Base-by-base conservation (phyloP, 805 yeast genomes). In the Candida koratica region DNA sequence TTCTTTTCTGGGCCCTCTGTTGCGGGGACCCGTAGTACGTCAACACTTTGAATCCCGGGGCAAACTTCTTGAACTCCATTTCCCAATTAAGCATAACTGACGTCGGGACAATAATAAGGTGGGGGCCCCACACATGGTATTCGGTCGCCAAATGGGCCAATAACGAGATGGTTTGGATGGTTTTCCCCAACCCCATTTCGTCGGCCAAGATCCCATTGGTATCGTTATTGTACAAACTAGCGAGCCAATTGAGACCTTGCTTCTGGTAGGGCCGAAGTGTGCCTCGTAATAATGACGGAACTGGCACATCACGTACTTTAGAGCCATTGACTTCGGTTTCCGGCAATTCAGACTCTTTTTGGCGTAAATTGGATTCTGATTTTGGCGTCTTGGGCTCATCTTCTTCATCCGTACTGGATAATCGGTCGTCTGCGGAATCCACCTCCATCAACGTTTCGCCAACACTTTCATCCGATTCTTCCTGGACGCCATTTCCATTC, bases 1-100 rank as follows among this genome's bases (percentile, higher is more conserved):
- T 82, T 51, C 99, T 78, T 55, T 93, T 93, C 46, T 86, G 93
- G 32, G 89, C 89, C 54, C 99, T 80, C 56, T 93, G 97, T 51
- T 86, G 95, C 0, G 97, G 98, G 11, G 94, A 81, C 0, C 99
- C 99, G 52, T 90, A 93, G 58, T 93, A 93, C 0, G 97, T 93
- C 56, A 93, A 55, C 3, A 93, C 93, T 58, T 94, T 90, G 58
- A 93, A 84, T 0, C 98, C 99, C 0, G 99, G 99, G 1, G 97
- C 97, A 68, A 93, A 93, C 50, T 95, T 77, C 53, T 94, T 93
- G 63, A 93, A 89, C 54, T 93, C 99, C 97, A 94, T 90, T 58
- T 93, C 99, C 99, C 99, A 93, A 54, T 93, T 93, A 36, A 93
- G 75, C 80, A 93, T 80, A 6, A 93, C 99, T 11, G 96, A 86